Evolutionary conservation across 352 stramenopile species (phyloP).

Genomic region (Phytophthora boehmeriae): DNA sequence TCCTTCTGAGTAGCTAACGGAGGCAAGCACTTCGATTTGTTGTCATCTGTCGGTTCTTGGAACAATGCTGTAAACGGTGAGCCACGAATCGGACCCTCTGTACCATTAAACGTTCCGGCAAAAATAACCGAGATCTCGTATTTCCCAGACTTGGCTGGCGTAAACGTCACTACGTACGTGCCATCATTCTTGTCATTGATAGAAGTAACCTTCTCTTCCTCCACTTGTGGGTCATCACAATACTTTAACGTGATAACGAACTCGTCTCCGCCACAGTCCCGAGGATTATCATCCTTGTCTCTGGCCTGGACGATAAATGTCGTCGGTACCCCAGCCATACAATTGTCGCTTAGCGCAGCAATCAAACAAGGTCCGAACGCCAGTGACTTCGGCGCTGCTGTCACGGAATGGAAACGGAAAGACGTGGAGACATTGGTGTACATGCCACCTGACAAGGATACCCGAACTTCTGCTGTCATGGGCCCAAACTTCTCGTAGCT

Average conservation of each 20-base stretch:
- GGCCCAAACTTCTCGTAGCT: conserved; percentile 96
- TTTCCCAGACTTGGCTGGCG: conserved; percentile 71
- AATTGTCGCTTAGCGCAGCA: conserved; percentile 61
- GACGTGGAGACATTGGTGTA: conserved; percentile 92
- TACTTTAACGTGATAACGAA: conserved; percentile 83
- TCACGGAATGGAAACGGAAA: conserved; percentile 95
- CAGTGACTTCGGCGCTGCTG: conserved; percentile 88
- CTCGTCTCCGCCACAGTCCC: conserved; percentile 95
- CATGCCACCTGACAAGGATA: conserved; percentile 89
- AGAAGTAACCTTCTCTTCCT: conserved; percentile 47
- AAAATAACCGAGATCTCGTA: conserved; percentile 93
- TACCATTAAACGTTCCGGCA: conserved; percentile 92
- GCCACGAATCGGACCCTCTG: conserved; percentile 93
- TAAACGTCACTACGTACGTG: conserved; percentile 94
- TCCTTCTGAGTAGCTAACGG: conserved; percentile 72
- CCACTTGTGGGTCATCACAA: conserved; percentile 47
- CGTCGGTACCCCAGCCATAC: conserved; percentile 73
- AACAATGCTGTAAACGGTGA: conserved; percentile 85
- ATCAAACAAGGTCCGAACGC: conserved; percentile 94
- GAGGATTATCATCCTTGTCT: conserved; percentile 89
- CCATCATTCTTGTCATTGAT: conserved; percentile 93
- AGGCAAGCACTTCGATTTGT: conserved; percentile 77
- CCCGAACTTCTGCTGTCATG: conserved; percentile 87
- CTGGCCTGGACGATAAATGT: conserved; percentile 93
- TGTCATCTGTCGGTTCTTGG: conserved; percentile 62